These are phyloP conservation scores for Cladophialophora immunda DNA, from an alignment of 2,329 filamentous ascomycete species.

Conservation along the genomic window DNA sequence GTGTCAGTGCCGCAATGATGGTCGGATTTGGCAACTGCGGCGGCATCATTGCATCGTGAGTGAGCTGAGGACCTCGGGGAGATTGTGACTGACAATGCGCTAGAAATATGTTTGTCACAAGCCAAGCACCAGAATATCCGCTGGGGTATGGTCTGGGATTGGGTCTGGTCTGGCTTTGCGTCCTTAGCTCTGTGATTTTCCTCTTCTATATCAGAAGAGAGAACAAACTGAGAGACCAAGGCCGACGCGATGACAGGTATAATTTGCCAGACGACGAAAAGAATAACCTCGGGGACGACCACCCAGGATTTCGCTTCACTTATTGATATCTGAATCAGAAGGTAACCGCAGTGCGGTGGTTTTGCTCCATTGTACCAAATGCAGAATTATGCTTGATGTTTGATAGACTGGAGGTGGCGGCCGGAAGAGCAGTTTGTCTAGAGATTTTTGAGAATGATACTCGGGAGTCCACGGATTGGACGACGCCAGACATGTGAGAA, in stretches of 20 bases:
- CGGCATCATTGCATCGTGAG: conserved; percentile 47
- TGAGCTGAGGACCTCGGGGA: background rate
- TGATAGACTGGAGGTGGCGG: background rate
- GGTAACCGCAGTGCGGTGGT: background rate
- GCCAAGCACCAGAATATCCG: conserved; percentile 48
- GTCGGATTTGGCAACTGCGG: conserved; percentile 46
- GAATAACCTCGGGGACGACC: conserved; percentile 47
- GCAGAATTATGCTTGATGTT: background rate
- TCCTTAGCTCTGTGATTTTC: conserved; percentile 44
- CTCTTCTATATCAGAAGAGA: conserved; percentile 46
- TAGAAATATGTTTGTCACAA: conserved; percentile 50
- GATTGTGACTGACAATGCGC: conserved; percentile 14
- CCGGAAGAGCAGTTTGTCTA: background rate
- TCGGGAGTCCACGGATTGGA: background rate
- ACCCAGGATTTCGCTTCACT: conserved; percentile 48
- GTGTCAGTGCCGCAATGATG: conserved; percentile 44
- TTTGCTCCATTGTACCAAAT: background rate
- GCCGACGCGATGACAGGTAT: conserved; percentile 42
- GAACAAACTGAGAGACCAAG: conserved; percentile 45
- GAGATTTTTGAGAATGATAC: background rate
- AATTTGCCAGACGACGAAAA: conserved; percentile 41
- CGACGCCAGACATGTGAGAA: background rate
- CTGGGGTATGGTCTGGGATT: conserved; percentile 51
- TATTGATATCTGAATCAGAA: conserved; percentile 35
- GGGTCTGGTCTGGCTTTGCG: conserved; percentile 48